These are phyloP conservation scores for Mycena belliarum DNA, from an alignment of 768 basidiomycete genomes.

Conservation along the genomic window DNA sequence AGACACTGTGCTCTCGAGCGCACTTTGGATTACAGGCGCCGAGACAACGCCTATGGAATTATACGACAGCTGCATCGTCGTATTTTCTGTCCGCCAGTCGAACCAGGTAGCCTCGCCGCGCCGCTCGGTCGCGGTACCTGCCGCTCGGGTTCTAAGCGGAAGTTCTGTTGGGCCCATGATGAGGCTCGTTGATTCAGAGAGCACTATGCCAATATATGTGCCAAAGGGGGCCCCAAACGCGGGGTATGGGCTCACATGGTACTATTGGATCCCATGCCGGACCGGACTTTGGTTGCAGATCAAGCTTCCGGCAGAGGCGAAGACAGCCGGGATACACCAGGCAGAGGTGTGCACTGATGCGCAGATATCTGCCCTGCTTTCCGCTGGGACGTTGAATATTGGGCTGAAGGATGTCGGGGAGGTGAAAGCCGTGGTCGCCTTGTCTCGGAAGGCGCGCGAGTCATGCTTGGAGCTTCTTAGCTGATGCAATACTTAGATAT, in stretches of 20 bases:
- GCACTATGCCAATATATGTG: not conserved
- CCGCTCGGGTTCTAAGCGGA: conserved; percentile 15
- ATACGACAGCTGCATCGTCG: conserved; percentile 30
- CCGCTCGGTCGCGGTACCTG: conserved; percentile 18
- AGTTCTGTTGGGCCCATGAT: not conserved
- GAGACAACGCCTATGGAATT: conserved; percentile 24
- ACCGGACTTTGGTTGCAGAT: conserved; percentile 26
- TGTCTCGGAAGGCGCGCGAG: conserved; percentile 2
- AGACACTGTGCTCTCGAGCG: conserved; percentile 26
- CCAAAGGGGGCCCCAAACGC: conserved; percentile 26
- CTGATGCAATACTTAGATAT: not conserved
- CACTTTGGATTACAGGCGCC: conserved; percentile 26
- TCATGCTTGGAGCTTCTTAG: not conserved
- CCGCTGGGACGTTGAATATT: not conserved
- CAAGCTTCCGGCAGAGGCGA: not conserved
- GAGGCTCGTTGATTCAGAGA: conserved; percentile 5
- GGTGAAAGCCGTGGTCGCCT: not conserved
- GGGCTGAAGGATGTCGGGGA: not conserved
- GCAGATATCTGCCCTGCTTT: not conserved
- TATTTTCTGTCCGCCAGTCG: conserved; percentile 10
- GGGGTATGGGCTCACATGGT: conserved; percentile 23
- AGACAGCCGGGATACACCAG: not conserved
- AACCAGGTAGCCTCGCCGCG: not conserved
- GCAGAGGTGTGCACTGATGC: not conserved
- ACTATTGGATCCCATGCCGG: conserved; percentile 29